Percentiles rank a stretch among this genome's conserved stretches.
Conservation (phyloP, 2,329 filamentous ascomycete species). For the Stemphylium lycopersici region DNA sequence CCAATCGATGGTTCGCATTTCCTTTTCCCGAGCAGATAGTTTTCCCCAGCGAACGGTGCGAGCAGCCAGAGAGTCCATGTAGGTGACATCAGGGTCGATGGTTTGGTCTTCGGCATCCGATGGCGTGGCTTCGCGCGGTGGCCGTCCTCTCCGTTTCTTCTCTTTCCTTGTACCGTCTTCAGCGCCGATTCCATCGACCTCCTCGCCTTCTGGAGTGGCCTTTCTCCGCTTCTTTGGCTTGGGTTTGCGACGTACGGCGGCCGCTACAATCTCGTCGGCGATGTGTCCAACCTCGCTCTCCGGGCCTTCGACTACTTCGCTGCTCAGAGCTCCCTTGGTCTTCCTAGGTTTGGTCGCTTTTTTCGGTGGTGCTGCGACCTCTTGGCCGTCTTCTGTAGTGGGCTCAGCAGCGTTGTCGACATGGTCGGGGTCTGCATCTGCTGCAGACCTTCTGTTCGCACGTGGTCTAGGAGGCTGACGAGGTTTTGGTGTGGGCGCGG, state of each 20-base stretch:
- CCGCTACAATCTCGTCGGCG: constrained; percentile 17
- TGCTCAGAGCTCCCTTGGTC: constrained; percentile 24
- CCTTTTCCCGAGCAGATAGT: constrained; percentile 74
- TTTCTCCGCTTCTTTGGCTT: constrained; percentile 26
- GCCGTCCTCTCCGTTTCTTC: constrained; percentile 34
- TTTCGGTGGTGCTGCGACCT: constrained; percentile 22
- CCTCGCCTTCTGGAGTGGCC: constrained; percentile 17
- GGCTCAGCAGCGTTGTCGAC: constrained; percentile 16
- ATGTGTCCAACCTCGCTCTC: constrained; percentile 17
- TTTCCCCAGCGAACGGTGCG: constrained; percentile 70
- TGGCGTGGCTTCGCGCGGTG: constrained; percentile 40
- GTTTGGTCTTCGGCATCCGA: constrained; percentile 47
- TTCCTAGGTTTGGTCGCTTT: constrained; percentile 40
- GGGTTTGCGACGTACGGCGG: constrained; percentile 20
- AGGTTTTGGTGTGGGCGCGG: constrained; percentile 16
- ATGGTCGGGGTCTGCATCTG: constrained; percentile 9
- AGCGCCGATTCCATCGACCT: constrained; percentile 9
- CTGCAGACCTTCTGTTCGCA: constrained; percentile 10
- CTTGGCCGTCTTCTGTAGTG: constrained; percentile 18
- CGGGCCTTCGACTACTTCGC: constrained; percentile 9
- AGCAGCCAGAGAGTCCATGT: constrained; percentile 74
- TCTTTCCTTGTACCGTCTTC: constrained; percentile 14
- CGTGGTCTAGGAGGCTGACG: constrained; percentile 21
- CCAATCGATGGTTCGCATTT: constrained; percentile 71
- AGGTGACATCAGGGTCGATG: constrained; percentile 70